Evolutionary conservation across 2,329 filamentous ascomycete genomes (phyloP).

Genomic region (Aspergillus neoniger): DNA sequence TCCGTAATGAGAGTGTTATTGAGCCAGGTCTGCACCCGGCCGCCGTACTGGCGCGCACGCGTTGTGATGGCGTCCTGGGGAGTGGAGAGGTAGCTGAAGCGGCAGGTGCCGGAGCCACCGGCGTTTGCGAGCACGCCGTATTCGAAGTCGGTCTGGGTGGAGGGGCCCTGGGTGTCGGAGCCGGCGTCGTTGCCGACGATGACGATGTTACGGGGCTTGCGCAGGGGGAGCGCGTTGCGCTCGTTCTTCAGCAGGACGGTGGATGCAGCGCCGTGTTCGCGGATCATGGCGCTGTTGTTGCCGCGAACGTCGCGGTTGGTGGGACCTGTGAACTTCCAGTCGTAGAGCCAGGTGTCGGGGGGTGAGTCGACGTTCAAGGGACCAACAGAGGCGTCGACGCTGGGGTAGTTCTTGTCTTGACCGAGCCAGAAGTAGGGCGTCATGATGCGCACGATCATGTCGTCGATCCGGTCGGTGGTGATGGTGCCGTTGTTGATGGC

Average conservation of each 20-base stretch:
- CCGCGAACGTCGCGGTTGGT: slow-evolving; percentile 61
- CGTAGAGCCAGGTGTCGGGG: slow-evolving; percentile 16
- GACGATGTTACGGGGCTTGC: slow-evolving; percentile 48
- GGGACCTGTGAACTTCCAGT: slow-evolving; percentile 19
- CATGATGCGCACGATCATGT: slow-evolving; percentile 52
- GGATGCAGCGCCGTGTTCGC: slow-evolving; percentile 71
- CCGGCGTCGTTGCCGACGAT: slow-evolving; percentile 55
- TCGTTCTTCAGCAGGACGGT: slow-evolving; percentile 69
- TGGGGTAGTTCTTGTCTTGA: slow-evolving; percentile 43
- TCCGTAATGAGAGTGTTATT: slow-evolving; percentile 23
- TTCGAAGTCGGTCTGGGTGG: slow-evolving; percentile 16
- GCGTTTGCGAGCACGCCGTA: slow-evolving; percentile 21
- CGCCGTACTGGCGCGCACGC: slow-evolving; percentile 24
- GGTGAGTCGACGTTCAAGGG: slow-evolving; percentile 17
- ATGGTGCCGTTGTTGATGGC: slow-evolving; percentile 44
- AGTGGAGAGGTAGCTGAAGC: slow-evolving; percentile 29
- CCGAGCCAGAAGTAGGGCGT: slow-evolving; percentile 49
- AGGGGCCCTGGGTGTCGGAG: slow-evolving; percentile 29
- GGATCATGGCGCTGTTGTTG: slow-evolving; percentile 69
- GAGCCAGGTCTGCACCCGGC: slow-evolving; percentile 25
- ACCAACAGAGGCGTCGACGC: slow-evolving; percentile 31
- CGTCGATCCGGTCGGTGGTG: slow-evolving; percentile 44
- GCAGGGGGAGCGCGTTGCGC: slow-evolving; percentile 53
- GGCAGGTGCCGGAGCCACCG: slow-evolving; percentile 22
- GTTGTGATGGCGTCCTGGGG: slow-evolving; percentile 33